Evolutionary conservation across 2,329 filamentous ascomycete genomes (phyloP).

Genomic region (Dactylonectria estremocensis): DNA sequence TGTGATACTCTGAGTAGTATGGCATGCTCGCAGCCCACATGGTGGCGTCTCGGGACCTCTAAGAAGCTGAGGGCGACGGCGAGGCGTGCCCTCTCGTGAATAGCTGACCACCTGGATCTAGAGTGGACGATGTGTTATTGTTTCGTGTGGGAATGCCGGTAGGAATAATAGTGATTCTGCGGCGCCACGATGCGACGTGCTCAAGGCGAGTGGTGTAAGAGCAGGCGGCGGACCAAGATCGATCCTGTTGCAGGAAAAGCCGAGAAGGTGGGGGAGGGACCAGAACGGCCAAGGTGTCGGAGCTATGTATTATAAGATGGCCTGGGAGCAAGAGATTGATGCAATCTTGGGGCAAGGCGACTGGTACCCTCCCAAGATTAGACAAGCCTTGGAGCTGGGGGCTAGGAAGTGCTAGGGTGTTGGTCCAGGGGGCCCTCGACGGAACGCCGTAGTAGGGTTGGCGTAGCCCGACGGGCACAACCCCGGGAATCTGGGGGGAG

Average conservation of each 20-base stretch:
- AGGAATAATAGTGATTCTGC: conserved; percentile 5
- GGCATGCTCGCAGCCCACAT: conserved; percentile 49
- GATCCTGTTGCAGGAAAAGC: conserved; percentile 26
- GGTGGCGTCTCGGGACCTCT: conserved; percentile 38
- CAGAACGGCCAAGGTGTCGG: conserved; percentile 38
- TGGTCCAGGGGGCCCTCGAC: conserved; percentile 48
- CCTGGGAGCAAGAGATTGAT: conserved; percentile 48
- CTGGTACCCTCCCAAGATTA: conserved; percentile 48
- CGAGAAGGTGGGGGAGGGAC: conserved; percentile 29
- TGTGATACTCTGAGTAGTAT: conserved; percentile 46
- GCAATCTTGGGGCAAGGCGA: conserved; percentile 50
- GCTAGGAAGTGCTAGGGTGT: conserved; percentile 46
- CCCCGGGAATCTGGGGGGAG: conserved; percentile 50
- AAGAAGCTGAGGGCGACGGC: conserved; percentile 48
- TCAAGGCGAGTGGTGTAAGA: conserved; percentile 6
- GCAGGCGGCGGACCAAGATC: conserved; percentile 16
- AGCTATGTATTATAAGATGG: conserved; percentile 46
- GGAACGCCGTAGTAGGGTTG: conserved; percentile 43
- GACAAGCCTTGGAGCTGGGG: conserved; percentile 46
- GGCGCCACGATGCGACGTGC: not conserved
- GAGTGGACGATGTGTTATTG: conserved; percentile 35
- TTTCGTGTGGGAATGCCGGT: conserved; percentile 10
- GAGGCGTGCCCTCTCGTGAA: conserved; percentile 50
- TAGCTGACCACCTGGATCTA: conserved; percentile 39
- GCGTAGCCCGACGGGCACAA: conserved; percentile 47